Percentiles rank a stretch among this genome's conserved stretches.
These are phyloP conservation scores for Phytophthora lateralis DNA, from an alignment of 352 stramenopile species.

Conservation along the genomic window DNA sequence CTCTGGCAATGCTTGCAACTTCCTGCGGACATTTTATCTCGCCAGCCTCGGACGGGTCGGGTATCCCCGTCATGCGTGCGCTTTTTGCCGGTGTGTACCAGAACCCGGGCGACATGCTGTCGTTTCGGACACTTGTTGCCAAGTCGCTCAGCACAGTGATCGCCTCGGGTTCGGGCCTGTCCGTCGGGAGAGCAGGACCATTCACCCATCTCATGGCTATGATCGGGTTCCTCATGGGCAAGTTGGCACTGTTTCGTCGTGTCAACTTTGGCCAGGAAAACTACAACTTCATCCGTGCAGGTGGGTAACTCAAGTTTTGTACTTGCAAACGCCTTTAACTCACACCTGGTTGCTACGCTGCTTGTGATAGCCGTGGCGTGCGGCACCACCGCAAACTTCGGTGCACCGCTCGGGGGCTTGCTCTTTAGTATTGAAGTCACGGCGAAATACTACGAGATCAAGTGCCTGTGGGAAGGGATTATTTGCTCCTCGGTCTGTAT, in stretches of 20 bases:
- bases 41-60: slow-evolving; percentile 71
- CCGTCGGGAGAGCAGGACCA: slow-evolving; percentile 69
- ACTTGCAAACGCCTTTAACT: neutral
- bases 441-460: slow-evolving; percentile 87
- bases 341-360: neutral
- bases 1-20: slow-evolving; percentile 58
- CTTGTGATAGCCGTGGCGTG: slow-evolving; percentile 59
- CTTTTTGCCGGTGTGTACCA: slow-evolving; percentile 83
- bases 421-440: slow-evolving; percentile 89
- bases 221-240: slow-evolving; percentile 71
- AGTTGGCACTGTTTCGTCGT: slow-evolving; percentile 68
- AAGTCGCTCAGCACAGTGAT: slow-evolving; percentile 79
- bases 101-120: slow-evolving; percentile 79
- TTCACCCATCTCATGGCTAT: slow-evolving; percentile 83
- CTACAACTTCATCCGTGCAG: slow-evolving; percentile 74
- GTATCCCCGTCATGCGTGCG: slow-evolving; percentile 84
- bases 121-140: slow-evolving; percentile 67
- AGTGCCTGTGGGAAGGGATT: slow-evolving; percentile 85
- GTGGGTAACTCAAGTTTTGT: slow-evolving; percentile 22
- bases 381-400: slow-evolving; percentile 84
- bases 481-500: slow-evolving; percentile 86
- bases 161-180: slow-evolving; percentile 70
- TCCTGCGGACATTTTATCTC: slow-evolving; percentile 67
- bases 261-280: slow-evolving; percentile 79
- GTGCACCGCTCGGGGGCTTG: slow-evolving; percentile 74